A percentile compares a stretch with the other conserved stretches of the same genome.
These are phyloP conservation scores for Spathaspora hagerdaliae DNA, from an alignment of 805 yeast species.

Conservation along the genomic window DNA sequence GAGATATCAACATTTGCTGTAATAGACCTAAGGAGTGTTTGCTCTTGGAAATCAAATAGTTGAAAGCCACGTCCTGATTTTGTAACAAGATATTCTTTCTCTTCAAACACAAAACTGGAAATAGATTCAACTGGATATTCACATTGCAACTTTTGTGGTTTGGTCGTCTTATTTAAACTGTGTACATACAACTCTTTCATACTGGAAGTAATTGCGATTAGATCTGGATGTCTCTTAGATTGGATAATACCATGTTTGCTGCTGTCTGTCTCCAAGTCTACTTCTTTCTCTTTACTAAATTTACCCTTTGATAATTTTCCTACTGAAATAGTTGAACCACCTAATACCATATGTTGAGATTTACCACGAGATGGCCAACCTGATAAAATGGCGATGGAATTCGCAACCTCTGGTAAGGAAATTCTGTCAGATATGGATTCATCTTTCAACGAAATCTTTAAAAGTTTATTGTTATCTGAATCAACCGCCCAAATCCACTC, in stretches of 20 bases:
- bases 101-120: neutral
- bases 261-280: neutral
- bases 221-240: neutral
- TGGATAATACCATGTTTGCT: neutral
- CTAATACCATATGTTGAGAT: neutral
- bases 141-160: neutral
- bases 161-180: neutral
- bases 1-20: neutral
- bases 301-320: conserved; percentile 1
- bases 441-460: neutral
- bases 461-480: neutral
- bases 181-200: neutral
- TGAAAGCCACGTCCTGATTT: too few relatives aligned
- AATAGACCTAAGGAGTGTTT: neutral
- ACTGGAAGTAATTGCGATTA: neutral
- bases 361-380: neutral
- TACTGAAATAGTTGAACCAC: neutral
- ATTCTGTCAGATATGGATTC: neutral
- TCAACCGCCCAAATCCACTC: neutral
- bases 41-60: neutral
- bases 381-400: neutral
- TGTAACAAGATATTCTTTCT: neutral
- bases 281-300: conserved; percentile 2
- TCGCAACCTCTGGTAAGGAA: neutral
- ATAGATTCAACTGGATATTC: neutral